Evolutionary conservation across 192 early-diverging fungal species (phyloP).

Genomic region (Borealophlyctis nickersoniae): DNA sequence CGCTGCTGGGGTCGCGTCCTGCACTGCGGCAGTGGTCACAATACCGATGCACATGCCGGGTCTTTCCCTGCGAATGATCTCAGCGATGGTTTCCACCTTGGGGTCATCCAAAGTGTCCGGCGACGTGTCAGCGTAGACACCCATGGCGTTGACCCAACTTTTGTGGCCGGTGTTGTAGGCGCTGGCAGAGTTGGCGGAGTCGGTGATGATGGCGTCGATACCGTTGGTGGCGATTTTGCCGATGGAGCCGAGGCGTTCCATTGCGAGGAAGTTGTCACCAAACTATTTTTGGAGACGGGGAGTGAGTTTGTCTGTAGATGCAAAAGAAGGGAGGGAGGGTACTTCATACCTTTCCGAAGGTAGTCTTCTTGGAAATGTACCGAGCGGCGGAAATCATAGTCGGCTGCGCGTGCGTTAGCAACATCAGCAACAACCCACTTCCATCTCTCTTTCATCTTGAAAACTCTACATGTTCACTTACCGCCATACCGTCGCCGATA

Average conservation of each 20-base stretch:
- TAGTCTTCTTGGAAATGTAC: slow-evolving; percentile 52
- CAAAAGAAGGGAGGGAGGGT: background rate
- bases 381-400: slow-evolving; percentile 63
- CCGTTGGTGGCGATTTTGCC: slow-evolving; percentile 59
- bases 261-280: slow-evolving; percentile 43
- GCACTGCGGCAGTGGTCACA: slow-evolving; percentile 57
- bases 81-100: slow-evolving; percentile 58
- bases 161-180: slow-evolving; percentile 64
- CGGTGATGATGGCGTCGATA: slow-evolving; percentile 60
- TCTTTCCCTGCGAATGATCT: slow-evolving; percentile 56
- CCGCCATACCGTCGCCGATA: slow-evolving; percentile 63
- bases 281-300: slow-evolving; percentile 40
- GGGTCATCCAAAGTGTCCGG: slow-evolving; percentile 56
- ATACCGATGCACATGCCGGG: slow-evolving; percentile 63
- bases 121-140: slow-evolving; percentile 64
- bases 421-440: slow-evolving; percentile 18
- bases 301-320: background rate
- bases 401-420: too few relatives aligned
- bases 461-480: too few relatives aligned
- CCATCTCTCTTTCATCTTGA: too few relatives aligned
- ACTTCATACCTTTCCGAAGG: slow-evolving; percentile 55
- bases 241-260: slow-evolving; percentile 33
- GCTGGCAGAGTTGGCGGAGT: slow-evolving; percentile 69
- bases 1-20: slow-evolving; percentile 67
- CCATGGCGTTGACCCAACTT: slow-evolving; percentile 51